Conservation (phyloP, 129 eudicot genomes). For the sunflower (Helianthus annuus) region HanXRQr2.0-SUNRISE NC_035439.2:7578793-7579292, state of each 20-base stretch:
- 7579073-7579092: slow-evolving; percentile 70
- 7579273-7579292: background rate
- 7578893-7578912: slow-evolving; percentile 60
- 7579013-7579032: slow-evolving; percentile 3
- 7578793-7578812: slow-evolving; percentile 73
- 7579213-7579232: background rate
- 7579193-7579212: background rate
- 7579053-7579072: slow-evolving; percentile 63
- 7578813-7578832: slow-evolving; percentile 65
- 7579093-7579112: slow-evolving; percentile 44
- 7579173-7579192: background rate
- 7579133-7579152: background rate
- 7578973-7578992: slow-evolving; percentile 22
- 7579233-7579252: background rate
- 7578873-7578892: slow-evolving; percentile 29
- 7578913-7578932: no score
- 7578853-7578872: slow-evolving; percentile 26
- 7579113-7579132: background rate
- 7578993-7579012: slow-evolving; percentile 7
- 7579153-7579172: slow-evolving; percentile 22
- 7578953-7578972: slow-evolving; percentile 47
- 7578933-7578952: slow-evolving; percentile 54
- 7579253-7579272: background rate
- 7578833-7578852: slow-evolving; percentile 43
- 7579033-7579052: slow-evolving; percentile 45